Conservation (phyloP, 179 eudicot species). For the Sideroxylon spinosum region DNA sequence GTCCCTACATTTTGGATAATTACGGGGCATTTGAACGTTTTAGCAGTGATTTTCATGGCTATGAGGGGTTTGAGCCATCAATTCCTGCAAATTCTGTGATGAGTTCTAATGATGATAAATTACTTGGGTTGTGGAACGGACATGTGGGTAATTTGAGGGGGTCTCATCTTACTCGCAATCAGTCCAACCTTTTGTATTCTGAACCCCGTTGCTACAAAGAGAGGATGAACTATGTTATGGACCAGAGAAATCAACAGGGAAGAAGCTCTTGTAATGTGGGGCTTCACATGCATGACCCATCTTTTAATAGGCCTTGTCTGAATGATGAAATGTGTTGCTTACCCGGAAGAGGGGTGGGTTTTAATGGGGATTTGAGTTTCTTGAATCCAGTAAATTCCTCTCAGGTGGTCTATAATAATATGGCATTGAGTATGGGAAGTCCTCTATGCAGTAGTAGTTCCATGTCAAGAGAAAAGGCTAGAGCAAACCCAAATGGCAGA, state of each 20-base stretch:
- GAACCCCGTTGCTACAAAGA: slow-evolving; percentile 25
- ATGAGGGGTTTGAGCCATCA: slow-evolving; percentile 21
- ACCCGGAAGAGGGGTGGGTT: slow-evolving; percentile 22
- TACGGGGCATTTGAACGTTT: slow-evolving; percentile 26
- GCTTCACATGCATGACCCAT: slow-evolving; percentile 24
- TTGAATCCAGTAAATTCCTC: slow-evolving; percentile 26
- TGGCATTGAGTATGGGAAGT: slow-evolving; percentile 9
- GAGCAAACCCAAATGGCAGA: slow-evolving; percentile 19
- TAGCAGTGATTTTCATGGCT: slow-evolving; percentile 22
- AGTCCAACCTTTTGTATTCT: slow-evolving; percentile 24
- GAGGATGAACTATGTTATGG: slow-evolving; percentile 22
- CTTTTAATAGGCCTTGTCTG: slow-evolving; percentile 20
- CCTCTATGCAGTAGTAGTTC: slow-evolving; percentile 14
- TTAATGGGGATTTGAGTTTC: slow-evolving; percentile 23
- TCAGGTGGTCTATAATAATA: slow-evolving; percentile 18
- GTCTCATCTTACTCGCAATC: slow-evolving; percentile 22
- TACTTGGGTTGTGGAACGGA: slow-evolving; percentile 24
- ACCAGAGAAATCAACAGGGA: slow-evolving; percentile 20
- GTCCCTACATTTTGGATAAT: slow-evolving; percentile 20
- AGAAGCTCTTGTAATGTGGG: slow-evolving; percentile 24
- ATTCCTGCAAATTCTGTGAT: slow-evolving; percentile 16
- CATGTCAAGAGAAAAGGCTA: slow-evolving; percentile 25
- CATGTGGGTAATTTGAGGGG: slow-evolving; percentile 25
- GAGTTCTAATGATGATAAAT: slow-evolving; percentile 27
- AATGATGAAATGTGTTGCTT: slow-evolving; percentile 24